Evolutionary conservation across 192 early-diverging fungal species (phyloP).

Genomic region (Coemansia sp.): DNA sequence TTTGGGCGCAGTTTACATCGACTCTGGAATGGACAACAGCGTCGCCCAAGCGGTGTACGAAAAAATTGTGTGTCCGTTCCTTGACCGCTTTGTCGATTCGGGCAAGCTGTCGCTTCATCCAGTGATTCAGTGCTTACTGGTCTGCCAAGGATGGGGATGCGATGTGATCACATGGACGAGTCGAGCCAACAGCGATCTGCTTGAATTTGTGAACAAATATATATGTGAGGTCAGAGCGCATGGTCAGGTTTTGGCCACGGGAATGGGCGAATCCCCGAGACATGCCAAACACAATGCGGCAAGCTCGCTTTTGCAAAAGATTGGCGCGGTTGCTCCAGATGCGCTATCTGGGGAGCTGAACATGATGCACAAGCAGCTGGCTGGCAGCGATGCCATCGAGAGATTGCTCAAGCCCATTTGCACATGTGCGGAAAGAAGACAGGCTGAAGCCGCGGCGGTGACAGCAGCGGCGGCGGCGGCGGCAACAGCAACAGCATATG

Average conservation of each 20-base stretch:
- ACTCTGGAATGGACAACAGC: constrained; percentile 68
- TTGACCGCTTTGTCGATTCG: constrained; percentile 52
- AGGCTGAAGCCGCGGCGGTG: constrained; percentile 4
- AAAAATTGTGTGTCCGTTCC: constrained; percentile 41
- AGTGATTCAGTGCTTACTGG: constrained; percentile 42
- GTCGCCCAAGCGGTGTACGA: constrained; percentile 53
- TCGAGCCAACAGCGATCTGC: constrained; percentile 23
- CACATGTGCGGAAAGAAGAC: constrained; percentile 25
- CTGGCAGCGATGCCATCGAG: constrained; percentile 17
- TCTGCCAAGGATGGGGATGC: constrained; percentile 55
- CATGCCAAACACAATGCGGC: constrained; percentile 43
- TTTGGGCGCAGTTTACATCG: constrained; percentile 83
- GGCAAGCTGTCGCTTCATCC: constrained; percentile 49
- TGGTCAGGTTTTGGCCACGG: constrained; percentile 12
- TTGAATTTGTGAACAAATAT: constrained; percentile 35
- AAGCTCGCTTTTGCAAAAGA: constrained; percentile 19
- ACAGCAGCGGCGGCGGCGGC: constrained; percentile 11
- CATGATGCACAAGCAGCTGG: constrained; percentile 8
- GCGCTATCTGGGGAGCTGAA: constrained; percentile 38
- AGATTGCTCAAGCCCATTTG: constrained; percentile 45
- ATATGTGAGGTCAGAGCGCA: constrained; percentile 36
- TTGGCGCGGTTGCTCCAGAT: constrained; percentile 44
- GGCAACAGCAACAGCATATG: background rate
- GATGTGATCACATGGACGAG: constrained; percentile 24
- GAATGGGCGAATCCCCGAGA: constrained; percentile 38